These are phyloP conservation scores for Fusarium nurragi DNA, from an alignment of 2,329 filamentous ascomycete species.

Conservation along the genomic window DNA sequence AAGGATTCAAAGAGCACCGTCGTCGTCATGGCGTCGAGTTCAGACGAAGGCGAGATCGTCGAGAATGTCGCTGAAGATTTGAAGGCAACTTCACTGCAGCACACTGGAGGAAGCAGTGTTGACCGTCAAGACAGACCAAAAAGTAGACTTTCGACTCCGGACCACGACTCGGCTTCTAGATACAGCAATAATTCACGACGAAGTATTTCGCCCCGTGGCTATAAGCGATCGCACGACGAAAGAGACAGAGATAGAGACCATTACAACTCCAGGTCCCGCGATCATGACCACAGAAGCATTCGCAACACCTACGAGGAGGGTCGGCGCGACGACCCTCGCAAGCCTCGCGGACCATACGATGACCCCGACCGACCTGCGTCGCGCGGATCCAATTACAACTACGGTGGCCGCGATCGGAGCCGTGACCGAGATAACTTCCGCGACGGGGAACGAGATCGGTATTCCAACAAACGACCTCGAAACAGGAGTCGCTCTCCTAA, in stretches of 20 bases:
- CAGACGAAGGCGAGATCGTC: conserved; percentile 88
- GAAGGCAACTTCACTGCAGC: conserved; percentile 90
- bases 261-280: conserved; percentile 59
- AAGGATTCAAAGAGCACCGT: conserved; percentile 37
- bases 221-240: conserved; percentile 74
- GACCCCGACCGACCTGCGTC: conserved; percentile 64
- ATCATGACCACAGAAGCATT: conserved; percentile 66
- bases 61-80: conserved; percentile 71
- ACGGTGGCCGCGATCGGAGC: conserved; percentile 60
- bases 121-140: conserved; percentile 89
- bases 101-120: conserved; percentile 82
- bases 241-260: conserved; percentile 55
- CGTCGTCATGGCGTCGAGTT: conserved; percentile 63
- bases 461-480: conserved; percentile 63
- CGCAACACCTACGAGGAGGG: conserved; percentile 71
- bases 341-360: conserved; percentile 62
- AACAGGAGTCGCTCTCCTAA: conserved; percentile 65
- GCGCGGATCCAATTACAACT: conserved; percentile 53
- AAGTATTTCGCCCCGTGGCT: conserved; percentile 70
- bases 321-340: conserved; percentile 57
- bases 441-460: conserved; percentile 58
- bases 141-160: conserved; percentile 68
- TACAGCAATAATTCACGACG: conserved; percentile 56
- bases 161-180: conserved; percentile 58
- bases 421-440: conserved; percentile 47